Percentiles rank a stretch among this genome's conserved stretches.
phyloP scores from a whole-genome alignment of 176 grass and related monocot genomes.

The Lolium rigidum region DNA sequence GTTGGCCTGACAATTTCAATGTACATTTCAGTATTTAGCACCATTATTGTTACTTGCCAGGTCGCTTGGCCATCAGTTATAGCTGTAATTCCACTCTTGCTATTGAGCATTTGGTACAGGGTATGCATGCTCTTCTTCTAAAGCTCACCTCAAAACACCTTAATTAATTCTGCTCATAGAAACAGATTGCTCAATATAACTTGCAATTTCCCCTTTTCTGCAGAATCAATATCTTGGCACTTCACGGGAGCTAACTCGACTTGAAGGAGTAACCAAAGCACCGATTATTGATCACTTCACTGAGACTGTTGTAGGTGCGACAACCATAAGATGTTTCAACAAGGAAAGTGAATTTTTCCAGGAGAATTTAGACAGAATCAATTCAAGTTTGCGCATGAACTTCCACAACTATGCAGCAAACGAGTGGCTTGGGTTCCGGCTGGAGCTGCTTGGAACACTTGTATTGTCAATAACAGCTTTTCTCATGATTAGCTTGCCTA shows the following conservation, averaged over 20 bases:
- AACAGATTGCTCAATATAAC: not conserved
- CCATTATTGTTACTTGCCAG: slow-evolving; percentile 76
- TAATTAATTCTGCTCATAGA: not conserved
- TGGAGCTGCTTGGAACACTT: slow-evolving; percentile 87
- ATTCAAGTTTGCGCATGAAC: slow-evolving; percentile 95
- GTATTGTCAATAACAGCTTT: slow-evolving; percentile 80
- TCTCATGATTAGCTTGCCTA: slow-evolving; percentile 82
- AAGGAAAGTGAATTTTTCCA: slow-evolving; percentile 74
- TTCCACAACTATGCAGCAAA: slow-evolving; percentile 96
- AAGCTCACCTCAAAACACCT: slow-evolving; percentile 21
- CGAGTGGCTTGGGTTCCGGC: slow-evolving; percentile 89
- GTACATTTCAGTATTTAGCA: slow-evolving; percentile 87
- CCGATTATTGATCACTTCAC: slow-evolving; percentile 98
- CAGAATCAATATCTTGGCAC: slow-evolving; percentile 87
- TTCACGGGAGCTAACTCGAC: slow-evolving; percentile 88
- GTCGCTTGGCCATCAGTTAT: slow-evolving; percentile 92
- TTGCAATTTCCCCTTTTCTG: slow-evolving; percentile 20
- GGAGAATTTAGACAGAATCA: slow-evolving; percentile 76
- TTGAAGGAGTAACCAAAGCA: slow-evolving; percentile 94
- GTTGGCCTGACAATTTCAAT: slow-evolving; percentile 78
- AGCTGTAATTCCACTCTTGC: slow-evolving; percentile 74
- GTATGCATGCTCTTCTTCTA: slow-evolving; percentile 53
- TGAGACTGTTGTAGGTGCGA: slow-evolving; percentile 85
- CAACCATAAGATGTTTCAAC: slow-evolving; percentile 84
- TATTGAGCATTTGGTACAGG: slow-evolving; percentile 95